Percentiles rank a stretch among this genome's conserved stretches.
Evolutionary conservation across 768 basidiomycete species (phyloP).

Genomic region (Mycena albidolilacea): DNA sequence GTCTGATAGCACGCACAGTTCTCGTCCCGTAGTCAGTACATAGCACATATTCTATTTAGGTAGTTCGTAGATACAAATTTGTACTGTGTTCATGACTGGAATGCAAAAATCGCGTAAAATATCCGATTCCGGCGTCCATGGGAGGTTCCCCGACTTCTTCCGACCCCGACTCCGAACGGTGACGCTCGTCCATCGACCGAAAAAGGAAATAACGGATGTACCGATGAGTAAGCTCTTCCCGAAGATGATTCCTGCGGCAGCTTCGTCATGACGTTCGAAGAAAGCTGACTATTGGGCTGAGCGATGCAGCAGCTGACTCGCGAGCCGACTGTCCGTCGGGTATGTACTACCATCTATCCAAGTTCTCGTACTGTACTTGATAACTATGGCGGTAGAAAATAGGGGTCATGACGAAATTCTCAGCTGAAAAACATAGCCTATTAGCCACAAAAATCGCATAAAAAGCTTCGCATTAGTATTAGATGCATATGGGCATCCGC

Average conservation of each 20-base stretch:
- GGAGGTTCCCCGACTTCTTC: neutral
- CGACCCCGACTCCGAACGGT: neutral
- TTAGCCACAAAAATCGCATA: too few relatives aligned
- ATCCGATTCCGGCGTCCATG: neutral
- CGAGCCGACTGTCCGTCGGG: too few relatives aligned
- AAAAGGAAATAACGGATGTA: conserved; percentile 16
- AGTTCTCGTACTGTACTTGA: too few relatives aligned
- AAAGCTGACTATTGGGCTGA: neutral
- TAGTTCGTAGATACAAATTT: conserved; percentile 29
- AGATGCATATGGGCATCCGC: too few relatives aligned
- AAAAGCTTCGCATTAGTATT: too few relatives aligned
- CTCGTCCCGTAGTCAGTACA: conserved; percentile 32
- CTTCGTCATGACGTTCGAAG: neutral
- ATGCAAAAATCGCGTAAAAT: conserved; percentile 11
- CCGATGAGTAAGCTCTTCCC: neutral
- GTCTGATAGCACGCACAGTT: conserved; percentile 15
- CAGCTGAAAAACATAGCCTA: too few relatives aligned
- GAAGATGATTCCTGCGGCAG: too few relatives aligned
- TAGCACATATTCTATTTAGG: conserved; percentile 36
- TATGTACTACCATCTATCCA: too few relatives aligned
- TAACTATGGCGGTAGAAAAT: too few relatives aligned
- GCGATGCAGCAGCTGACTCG: too few relatives aligned
- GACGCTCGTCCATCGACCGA: conserved; percentile 2
- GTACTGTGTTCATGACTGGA: conserved; percentile 29
- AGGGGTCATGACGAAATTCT: too few relatives aligned